Evolutionary conservation across 495 filamentous ascomycete genomes (phyloP), one percentile per base, ranked within the genome.

Genomic region (Neurospora sp.): DNA sequence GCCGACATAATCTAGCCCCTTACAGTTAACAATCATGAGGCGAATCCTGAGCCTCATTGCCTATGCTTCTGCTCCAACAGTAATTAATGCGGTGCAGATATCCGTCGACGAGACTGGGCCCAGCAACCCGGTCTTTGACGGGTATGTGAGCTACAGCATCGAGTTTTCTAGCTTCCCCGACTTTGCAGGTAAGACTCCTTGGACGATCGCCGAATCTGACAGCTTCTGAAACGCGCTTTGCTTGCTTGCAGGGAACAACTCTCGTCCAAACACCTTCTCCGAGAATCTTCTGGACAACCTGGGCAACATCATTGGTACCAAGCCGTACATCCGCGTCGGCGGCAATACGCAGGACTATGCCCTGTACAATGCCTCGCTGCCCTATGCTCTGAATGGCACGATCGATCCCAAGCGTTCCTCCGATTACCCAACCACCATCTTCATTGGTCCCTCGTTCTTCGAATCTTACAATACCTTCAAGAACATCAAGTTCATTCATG

Each of bases 261-360:
- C 84, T 8, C 68, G 73, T 10, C 88, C 88, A 16, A 90, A 90
- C 76, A 82, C 78, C 1, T 89, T 87, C 79, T 89, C 87, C 0
- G 82, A 88, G 71, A 88, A 85, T 61, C 81, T 90, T 12, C 79
- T 90, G 17, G 79, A 84, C 7, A 89, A 88, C 71, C 69, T 90
- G 12, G 82, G 79, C 0, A 74, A 79, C 7, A 74, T 88, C 17
- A 79, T 73, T 1, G 88, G 88, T 4, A 82, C 81, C 17, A 87
- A 86, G 71, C 89, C 89, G 3, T 84, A 86, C 74, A 87, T 90
- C 73, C 82, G 88, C 22, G 87, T 90, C 3, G 88, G 88, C 27
- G 88, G 88, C 27, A 90, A 89, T 75, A 90, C 89, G 7, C 89
- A 87, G 76, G 89, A 92, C 76, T 88, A 86, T 70, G 87, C 87